A percentile compares a stretch with the other conserved stretches of the same genome.
Evolutionary conservation across 306 rosid genomes (phyloP).

Genomic region (Sphenostylis stenocarpa): DNA sequence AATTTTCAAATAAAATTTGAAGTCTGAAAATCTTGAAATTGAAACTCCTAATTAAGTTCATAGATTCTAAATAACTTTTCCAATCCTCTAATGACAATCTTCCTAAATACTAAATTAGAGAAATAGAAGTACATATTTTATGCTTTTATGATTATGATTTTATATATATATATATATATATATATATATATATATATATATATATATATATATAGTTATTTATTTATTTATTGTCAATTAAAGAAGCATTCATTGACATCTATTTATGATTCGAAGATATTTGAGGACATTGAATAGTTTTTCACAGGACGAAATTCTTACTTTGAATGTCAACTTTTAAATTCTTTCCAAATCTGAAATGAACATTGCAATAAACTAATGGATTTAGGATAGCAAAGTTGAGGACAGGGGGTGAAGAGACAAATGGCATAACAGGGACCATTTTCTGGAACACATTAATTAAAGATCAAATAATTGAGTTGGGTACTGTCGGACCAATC

Average conservation of each 20-base stretch:
- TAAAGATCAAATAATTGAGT: constrained; percentile 49
- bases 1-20: not conserved
- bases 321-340: not conserved
- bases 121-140: too few relatives aligned
- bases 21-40: not conserved
- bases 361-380: not conserved
- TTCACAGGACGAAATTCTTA: not conserved
- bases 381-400: constrained; percentile 20
- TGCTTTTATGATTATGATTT: too few relatives aligned
- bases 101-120: not conserved
- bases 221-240: not conserved
- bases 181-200: not conserved
- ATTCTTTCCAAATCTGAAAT: constrained; percentile 28
- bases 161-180: not conserved
- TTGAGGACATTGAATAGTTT: not conserved
- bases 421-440: constrained; percentile 50
- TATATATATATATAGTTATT: too few relatives aligned
- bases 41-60: not conserved
- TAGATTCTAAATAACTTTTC: not conserved
- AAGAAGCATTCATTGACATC: not conserved
- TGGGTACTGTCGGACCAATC: constrained; percentile 48
- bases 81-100: not conserved
- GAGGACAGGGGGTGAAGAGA: constrained; percentile 44
- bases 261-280: not conserved
- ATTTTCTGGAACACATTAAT: constrained; percentile 44